Base-by-base conservation (phyloP, 495 filamentous ascomycete genomes). In the Tetracladium setigerum region DNA sequence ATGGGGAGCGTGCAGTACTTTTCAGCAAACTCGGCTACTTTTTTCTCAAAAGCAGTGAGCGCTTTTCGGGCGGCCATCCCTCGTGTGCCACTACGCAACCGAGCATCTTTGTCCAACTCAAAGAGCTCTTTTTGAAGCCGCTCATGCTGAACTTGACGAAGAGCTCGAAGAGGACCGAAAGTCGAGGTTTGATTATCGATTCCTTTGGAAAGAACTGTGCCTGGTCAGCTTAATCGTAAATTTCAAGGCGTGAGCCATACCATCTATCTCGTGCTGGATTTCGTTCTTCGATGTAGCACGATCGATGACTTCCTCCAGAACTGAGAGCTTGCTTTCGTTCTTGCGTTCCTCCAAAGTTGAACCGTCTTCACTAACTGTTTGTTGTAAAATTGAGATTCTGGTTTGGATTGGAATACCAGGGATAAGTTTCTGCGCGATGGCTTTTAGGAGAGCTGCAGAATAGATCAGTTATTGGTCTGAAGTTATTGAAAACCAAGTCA, bases 391-490 rank as follows among this genome's bases (percentile, higher is more conserved):
- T 1, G 80, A 69, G 31, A 92, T 73, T 10, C 82, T 65, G 4
- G 81, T 80, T 24, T 74, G 64, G 56, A 81, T 78, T 1, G 84
- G 80, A 45, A 92, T 84, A 1, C 85, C 85, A 1, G 87, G 86
- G 35, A 92, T 84, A 31, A 87, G 70, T 55, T 87, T 87, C 44
- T 87, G 78, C 9, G 79, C 83, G 46, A 92, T 79, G 15, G 87
- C 83, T 47, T 78, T 75, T 30, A 90, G 63, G 17, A 92, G 64
- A 2, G 86, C 83, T 86, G 32, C 0, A 46, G 15, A 47, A 14
- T 39, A 35, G 13, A 19, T 56, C 19, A 56, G 34, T 30, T 48
- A 33, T 14, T 32, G 14, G 9, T 10, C 17, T 24, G 24, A 16
- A 36, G 31, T 10, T 13, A 38, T 16, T 40, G 38, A 10, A 34